A percentile compares a stretch with the other conserved stretches of the same genome.
Evolutionary conservation across 768 basidiomycete species (phyloP).

Genomic region (Psilocybe subaeruginosa): DNA sequence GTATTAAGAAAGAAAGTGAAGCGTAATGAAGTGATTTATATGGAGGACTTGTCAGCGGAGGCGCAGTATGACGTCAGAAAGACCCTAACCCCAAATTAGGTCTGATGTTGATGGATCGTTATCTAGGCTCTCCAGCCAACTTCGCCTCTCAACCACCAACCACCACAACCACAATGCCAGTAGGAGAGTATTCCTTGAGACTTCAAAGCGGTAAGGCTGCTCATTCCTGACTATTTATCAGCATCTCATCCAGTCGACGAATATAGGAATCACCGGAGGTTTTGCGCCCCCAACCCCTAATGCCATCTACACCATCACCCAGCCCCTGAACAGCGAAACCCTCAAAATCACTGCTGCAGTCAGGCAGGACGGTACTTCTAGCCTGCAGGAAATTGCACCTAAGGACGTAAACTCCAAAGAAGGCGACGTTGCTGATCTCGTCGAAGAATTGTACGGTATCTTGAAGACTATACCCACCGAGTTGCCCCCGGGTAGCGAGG

Average conservation of each 20-base stretch:
- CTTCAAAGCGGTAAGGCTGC: constrained; percentile 59
- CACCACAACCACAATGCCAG: constrained; percentile 39
- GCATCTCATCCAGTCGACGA: not conserved
- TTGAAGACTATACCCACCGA: constrained; percentile 62
- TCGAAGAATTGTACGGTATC: constrained; percentile 63
- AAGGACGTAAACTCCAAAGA: constrained; percentile 37
- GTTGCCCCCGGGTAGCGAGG: constrained; percentile 59
- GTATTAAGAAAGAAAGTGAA: constrained; percentile 2
- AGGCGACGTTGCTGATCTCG: constrained; percentile 37
- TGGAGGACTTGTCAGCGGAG: not conserved
- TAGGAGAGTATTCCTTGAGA: constrained; percentile 55
- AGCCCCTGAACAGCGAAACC: constrained; percentile 30
- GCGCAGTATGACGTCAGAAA: constrained; percentile 9
- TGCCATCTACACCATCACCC: constrained; percentile 56
- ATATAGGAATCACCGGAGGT: constrained; percentile 73
- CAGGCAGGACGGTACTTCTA: constrained; percentile 51
- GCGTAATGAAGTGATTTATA: not conserved
- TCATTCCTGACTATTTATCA: not conserved
- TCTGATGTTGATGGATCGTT: constrained; percentile 21
- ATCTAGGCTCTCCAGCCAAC: constrained; percentile 9
- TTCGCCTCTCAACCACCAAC: constrained; percentile 12
- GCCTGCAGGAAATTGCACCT: constrained; percentile 41
- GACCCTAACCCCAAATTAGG: constrained; percentile 10
- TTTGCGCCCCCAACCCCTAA: constrained; percentile 70
- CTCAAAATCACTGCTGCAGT: constrained; percentile 49